Conservation (phyloP, 768 basidiomycete genomes). For the Lyophyllum atratum region DNA sequence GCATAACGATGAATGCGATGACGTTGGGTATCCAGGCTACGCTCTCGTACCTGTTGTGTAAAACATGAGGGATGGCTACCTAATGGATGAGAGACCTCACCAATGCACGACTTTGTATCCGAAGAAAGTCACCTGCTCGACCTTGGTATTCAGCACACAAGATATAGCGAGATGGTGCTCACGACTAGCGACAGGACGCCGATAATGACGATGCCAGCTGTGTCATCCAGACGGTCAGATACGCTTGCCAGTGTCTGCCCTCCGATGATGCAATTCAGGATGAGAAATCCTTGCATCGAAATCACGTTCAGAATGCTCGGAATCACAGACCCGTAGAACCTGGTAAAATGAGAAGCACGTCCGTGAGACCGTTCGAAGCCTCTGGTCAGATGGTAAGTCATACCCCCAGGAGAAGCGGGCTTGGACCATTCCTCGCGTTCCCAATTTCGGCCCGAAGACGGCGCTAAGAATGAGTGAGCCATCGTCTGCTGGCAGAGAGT, state of each 20-base stretch:
- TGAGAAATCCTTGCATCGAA: slow-evolving; percentile 63
- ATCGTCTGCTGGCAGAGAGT: background rate
- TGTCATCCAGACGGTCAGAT: slow-evolving; percentile 38
- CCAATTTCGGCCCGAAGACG: slow-evolving; percentile 79
- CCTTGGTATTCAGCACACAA: background rate
- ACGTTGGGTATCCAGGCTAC: slow-evolving; percentile 69
- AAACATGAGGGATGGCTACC: background rate
- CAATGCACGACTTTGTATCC: slow-evolving; percentile 63
- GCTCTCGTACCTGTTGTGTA: slow-evolving; percentile 45
- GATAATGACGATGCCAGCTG: slow-evolving; percentile 42
- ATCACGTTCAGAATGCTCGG: slow-evolving; percentile 59
- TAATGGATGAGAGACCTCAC: slow-evolving; percentile 32
- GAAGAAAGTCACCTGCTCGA: slow-evolving; percentile 53
- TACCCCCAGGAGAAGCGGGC: slow-evolving; percentile 42
- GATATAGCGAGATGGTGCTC: slow-evolving; percentile 9
- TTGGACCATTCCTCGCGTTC: slow-evolving; percentile 80
- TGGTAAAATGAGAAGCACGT: slow-evolving; percentile 20
- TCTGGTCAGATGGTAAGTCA: slow-evolving; percentile 7
- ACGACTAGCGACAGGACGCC: slow-evolving; percentile 39
- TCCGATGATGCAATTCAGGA: slow-evolving; percentile 68
- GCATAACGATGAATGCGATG: slow-evolving; percentile 61
- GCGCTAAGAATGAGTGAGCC: slow-evolving; percentile 27
- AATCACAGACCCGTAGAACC: slow-evolving; percentile 57
- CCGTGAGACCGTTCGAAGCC: background rate
- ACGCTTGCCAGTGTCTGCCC: slow-evolving; percentile 67